A percentile compares a stretch with the other conserved stretches of the same genome.
These are phyloP conservation scores for Plenodomus biglobosus DNA, from an alignment of 2,329 filamentous ascomycete genomes.

Conservation along the genomic window DNA sequence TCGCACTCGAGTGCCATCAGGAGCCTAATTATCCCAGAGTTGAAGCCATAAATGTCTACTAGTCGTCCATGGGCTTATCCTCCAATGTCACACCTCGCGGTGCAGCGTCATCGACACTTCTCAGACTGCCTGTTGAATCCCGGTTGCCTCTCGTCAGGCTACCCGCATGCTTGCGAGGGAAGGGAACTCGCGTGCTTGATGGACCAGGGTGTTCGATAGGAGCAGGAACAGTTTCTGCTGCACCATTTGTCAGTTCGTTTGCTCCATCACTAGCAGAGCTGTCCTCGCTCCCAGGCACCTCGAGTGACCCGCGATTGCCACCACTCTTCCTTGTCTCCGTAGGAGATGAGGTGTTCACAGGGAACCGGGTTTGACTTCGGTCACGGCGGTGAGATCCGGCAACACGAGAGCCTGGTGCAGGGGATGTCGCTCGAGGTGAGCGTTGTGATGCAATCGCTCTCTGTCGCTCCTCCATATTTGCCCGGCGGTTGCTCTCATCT, in stretches of 20 bases:
- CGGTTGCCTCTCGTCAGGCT: slow-evolving; percentile 40
- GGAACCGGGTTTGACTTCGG: slow-evolving; percentile 80
- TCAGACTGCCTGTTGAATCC: slow-evolving; percentile 45
- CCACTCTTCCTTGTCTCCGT: slow-evolving; percentile 56
- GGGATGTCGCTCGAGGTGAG: slow-evolving; percentile 69
- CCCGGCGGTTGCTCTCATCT: slow-evolving; percentile 91
- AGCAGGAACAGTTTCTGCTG: slow-evolving; percentile 28
- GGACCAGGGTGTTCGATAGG: slow-evolving; percentile 36
- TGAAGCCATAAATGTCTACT: slow-evolving; percentile 23
- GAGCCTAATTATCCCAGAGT: background rate
- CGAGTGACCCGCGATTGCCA: slow-evolving; percentile 68
- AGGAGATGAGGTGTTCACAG: slow-evolving; percentile 63
- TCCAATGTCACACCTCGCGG: slow-evolving; percentile 65
- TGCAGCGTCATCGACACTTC: slow-evolving; percentile 47
- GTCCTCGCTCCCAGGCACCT: slow-evolving; percentile 69
- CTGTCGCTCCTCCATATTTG: slow-evolving; percentile 90
- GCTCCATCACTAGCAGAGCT: slow-evolving; percentile 41
- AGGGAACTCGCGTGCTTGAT: slow-evolving; percentile 39
- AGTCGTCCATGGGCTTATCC: slow-evolving; percentile 80
- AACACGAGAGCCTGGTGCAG: slow-evolving; percentile 59
- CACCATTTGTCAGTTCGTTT: slow-evolving; percentile 42
- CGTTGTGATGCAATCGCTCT: slow-evolving; percentile 70
- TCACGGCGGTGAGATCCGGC: slow-evolving; percentile 63
- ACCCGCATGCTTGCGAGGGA: slow-evolving; percentile 40
- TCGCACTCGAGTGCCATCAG: background rate